Evolutionary conservation across 169 alveolate genomes (phyloP).

Genomic region (Prorocentrum cordatum): DNA sequence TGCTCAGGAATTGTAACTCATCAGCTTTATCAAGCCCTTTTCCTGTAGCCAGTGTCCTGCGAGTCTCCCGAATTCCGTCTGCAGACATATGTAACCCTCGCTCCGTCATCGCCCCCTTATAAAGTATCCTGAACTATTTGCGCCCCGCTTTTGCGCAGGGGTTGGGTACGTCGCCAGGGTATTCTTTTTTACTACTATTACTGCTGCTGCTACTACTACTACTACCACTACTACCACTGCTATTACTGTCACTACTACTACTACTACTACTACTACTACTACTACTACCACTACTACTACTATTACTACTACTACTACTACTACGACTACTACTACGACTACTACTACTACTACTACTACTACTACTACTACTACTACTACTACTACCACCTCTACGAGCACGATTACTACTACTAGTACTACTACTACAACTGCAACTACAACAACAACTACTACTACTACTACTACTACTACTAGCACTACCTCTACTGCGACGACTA

Average conservation of each 20-base stretch:
- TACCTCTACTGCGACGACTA: background rate
- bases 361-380: background rate
- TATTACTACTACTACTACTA: background rate
- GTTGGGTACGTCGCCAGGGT: no score
- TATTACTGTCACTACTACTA: background rate
- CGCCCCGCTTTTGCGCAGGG: no score
- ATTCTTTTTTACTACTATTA: background rate
- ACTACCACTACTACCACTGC: background rate
- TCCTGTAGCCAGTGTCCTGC: no score
- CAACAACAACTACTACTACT: background rate
- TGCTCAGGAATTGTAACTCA: no score
- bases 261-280: background rate
- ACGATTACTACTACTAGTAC: background rate
- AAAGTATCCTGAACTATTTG: no score
- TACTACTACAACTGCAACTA: background rate
- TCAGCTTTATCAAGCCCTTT: no score
- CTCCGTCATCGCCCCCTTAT: no score
- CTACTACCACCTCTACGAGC: background rate
- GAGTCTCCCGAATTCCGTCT: no score
- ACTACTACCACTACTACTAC: background rate
- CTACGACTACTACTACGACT: background rate
- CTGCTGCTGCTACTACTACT: background rate
- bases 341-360: background rate
- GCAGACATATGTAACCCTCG: no score
- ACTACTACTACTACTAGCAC: background rate